Evolutionary conservation across 2,329 filamentous ascomycete species (phyloP), one percentile per base, ranked within the genome.

Genomic region (Fusarium hostae): DNA sequence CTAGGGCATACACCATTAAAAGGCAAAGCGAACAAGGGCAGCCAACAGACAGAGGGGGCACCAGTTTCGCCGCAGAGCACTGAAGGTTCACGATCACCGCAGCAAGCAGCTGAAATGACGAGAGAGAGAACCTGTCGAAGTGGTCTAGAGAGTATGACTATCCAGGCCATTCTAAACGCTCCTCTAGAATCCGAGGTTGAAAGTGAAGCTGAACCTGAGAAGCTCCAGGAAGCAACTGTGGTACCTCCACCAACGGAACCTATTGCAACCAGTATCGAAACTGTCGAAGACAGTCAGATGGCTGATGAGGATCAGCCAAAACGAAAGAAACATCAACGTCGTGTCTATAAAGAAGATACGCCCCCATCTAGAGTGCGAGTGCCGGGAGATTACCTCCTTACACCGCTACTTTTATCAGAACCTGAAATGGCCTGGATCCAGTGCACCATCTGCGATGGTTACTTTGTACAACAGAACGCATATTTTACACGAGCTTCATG

Each of bases 381-480:
- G 0, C 91, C 91, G 0, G 92, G 93, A 2, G 93, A 96, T 81
- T 98, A 98, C 81, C 91, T 93, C 34, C 89, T 95, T 24, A 97
- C 94, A 0, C 87, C 90, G 1, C 85, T 91, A 16, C 86, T 98
- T 1, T 88, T 98, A 2, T 90, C 90, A 0, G 91, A 94, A 69
- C 90, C 92, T 1, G 85, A 83, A 85, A 94, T 85, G 85, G 94
- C 86, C 78, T 98, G 95, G 95, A 93, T 97, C 47, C 89, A 94
- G 70, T 99, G 96, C 82, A 93, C 90, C 56, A 94, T 92, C 30
- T 99, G 96, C 82, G 88, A 89, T 54, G 87, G 87, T 2, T 89
- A 91, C 66, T 99, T 98, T 78, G 92, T 98, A 9, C 95, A 98
- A 80, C 87, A 90, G 43, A 92, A 98, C 71, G 94, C 94, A 0